Conservation (phyloP, 805 yeast genomes). For the Zygosaccharomyces kombuchaensis region DNA sequence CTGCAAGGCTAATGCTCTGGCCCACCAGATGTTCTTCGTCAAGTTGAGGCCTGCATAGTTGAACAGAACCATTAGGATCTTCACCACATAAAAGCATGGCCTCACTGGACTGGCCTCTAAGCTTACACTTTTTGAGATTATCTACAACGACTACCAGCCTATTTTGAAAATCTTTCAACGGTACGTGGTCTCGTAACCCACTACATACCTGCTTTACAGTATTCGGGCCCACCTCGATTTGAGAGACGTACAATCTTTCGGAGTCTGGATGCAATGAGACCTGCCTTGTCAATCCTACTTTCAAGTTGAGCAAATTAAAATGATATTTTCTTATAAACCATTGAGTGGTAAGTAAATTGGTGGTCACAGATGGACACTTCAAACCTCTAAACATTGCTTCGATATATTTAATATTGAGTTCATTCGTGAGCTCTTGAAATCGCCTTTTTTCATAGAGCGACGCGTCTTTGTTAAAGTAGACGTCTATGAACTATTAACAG, state of each 20-base stretch:
- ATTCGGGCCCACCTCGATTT: slow-evolving; percentile 35
- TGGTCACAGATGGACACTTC: not conserved
- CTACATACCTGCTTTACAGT: slow-evolving; percentile 45
- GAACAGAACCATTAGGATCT: slow-evolving; percentile 16
- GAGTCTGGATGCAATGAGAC: slow-evolving; percentile 53
- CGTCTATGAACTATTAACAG: not conserved
- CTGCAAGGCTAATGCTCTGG: slow-evolving; percentile 12
- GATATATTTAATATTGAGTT: not conserved
- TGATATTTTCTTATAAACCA: slow-evolving; percentile 5
- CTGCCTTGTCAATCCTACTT: slow-evolving; percentile 47
- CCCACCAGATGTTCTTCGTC: slow-evolving; percentile 9
- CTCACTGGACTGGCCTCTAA: slow-evolving; percentile 58
- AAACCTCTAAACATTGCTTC: not conserved
- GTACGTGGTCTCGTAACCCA: slow-evolving; percentile 48
- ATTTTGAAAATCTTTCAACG: slow-evolving; percentile 37
- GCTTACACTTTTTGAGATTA: slow-evolving; percentile 57
- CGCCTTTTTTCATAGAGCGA: slow-evolving; percentile 1
- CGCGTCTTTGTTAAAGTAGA: slow-evolving; percentile 1
- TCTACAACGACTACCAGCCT: slow-evolving; percentile 49
- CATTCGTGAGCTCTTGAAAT: not conserved
- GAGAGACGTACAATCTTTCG: slow-evolving; percentile 54
- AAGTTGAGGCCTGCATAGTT: slow-evolving; percentile 16
- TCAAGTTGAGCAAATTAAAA: slow-evolving; percentile 29
- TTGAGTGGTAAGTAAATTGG: not conserved
- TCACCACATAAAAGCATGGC: slow-evolving; percentile 68